Evolutionary conservation across 2,329 filamentous ascomycete species (phyloP).

Genomic region (Nemania sp.): DNA sequence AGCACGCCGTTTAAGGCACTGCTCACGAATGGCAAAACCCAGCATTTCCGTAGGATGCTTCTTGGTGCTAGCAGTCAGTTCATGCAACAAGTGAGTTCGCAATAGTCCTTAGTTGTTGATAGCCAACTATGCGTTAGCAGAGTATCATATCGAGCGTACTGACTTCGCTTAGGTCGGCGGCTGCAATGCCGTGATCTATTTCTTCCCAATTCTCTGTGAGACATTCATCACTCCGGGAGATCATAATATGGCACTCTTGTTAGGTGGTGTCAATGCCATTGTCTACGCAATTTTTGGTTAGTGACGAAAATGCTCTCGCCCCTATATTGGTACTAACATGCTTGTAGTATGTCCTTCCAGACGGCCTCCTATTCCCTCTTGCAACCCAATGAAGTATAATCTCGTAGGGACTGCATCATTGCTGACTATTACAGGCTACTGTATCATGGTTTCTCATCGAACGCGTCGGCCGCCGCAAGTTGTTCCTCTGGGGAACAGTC

Average conservation of each 20-base stretch:
- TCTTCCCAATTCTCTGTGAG: constrained; percentile 62
- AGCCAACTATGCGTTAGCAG: not conserved
- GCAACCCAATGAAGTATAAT: not conserved
- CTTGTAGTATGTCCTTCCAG: constrained; percentile 18
- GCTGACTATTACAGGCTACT: constrained; percentile 42
- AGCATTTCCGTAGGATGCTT: constrained; percentile 67
- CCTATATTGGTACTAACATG: constrained; percentile 5
- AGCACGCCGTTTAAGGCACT: constrained; percentile 55
- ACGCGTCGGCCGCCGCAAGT: constrained; percentile 49
- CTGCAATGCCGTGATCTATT: constrained; percentile 63
- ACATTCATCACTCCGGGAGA: constrained; percentile 43
- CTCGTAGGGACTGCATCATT: not conserved
- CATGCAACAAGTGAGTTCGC: constrained; percentile 55
- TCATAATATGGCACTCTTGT: constrained; percentile 53
- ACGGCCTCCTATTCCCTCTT: not conserved
- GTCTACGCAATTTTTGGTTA: constrained; percentile 61
- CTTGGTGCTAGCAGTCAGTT: constrained; percentile 62
- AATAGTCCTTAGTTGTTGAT: not conserved
- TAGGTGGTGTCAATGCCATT: constrained; percentile 59
- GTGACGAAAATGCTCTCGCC: not conserved
- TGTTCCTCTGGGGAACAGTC: constrained; percentile 49
- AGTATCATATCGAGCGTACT: not conserved
- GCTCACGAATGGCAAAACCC: constrained; percentile 64
- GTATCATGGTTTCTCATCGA: constrained; percentile 58
- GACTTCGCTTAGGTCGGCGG: constrained; percentile 46